phyloP scores from a whole-genome alignment of 192 early-diverging fungal genomes.

The Lobosporangium transversale region DNA sequence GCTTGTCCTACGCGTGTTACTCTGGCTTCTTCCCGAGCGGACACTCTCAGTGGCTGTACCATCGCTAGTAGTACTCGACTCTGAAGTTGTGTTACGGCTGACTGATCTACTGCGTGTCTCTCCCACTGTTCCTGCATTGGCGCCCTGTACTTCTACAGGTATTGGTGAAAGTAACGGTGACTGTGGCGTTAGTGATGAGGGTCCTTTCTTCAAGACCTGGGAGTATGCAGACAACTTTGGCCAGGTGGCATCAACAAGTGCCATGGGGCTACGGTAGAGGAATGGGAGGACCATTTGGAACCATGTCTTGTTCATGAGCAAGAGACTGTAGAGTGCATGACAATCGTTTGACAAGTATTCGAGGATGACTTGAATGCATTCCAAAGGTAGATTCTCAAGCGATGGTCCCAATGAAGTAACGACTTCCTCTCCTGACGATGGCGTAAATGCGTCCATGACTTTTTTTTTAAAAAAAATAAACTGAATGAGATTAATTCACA shows the following conservation, averaged over 20 bases:
- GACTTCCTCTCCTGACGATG: background rate
- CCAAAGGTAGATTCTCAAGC: constrained; percentile 34
- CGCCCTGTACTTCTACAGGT: background rate
- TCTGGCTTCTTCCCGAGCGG: constrained; percentile 10
- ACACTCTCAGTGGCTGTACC: background rate
- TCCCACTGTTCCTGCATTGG: background rate
- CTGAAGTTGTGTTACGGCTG: background rate
- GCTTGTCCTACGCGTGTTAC: constrained; percentile 25
- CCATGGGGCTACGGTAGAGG: constrained; percentile 43
- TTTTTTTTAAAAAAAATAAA: background rate
- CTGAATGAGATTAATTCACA: background rate
- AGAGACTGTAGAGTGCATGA: constrained; percentile 33
- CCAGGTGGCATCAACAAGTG: constrained; percentile 46
- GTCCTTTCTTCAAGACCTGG: constrained; percentile 29
- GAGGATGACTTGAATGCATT: constrained; percentile 51
- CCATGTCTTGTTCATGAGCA: constrained; percentile 42
- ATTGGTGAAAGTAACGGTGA: constrained; percentile 1
- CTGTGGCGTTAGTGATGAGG: background rate
- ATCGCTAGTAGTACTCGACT: background rate
- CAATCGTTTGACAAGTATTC: constrained; percentile 30
- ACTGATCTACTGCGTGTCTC: background rate
- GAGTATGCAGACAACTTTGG: constrained; percentile 40
- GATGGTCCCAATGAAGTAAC: background rate
- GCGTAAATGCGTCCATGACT: background rate
- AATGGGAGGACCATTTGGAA: constrained; percentile 50